Conservation (phyloP, 257 asterid species). For the Gentiana dahurica region DNA sequence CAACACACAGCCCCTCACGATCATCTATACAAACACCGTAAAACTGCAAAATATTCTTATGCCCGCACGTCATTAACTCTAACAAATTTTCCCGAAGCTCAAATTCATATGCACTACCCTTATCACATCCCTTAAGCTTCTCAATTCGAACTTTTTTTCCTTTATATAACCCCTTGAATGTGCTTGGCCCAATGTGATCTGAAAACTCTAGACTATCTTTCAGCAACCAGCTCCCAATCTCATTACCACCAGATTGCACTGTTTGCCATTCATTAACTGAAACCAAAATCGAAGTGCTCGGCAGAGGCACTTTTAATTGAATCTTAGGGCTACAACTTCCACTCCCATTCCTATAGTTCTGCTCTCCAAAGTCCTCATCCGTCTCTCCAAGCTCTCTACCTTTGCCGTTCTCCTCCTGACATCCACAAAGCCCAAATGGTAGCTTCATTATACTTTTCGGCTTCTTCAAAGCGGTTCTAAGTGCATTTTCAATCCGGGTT, state of each 20-base stretch:
- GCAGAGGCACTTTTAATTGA: constrained; percentile 55
- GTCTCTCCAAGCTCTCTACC: constrained; percentile 57
- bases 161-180: constrained; percentile 67
- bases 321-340: constrained; percentile 41
- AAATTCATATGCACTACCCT: constrained; percentile 80
- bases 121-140: constrained; percentile 94
- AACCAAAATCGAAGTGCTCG: constrained; percentile 46
- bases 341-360: constrained; percentile 41
- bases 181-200: constrained; percentile 62
- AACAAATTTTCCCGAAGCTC: constrained; percentile 64
- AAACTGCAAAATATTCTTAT: constrained; percentile 68
- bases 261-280: constrained; percentile 98
- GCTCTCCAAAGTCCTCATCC: constrained; percentile 60
- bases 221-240: constrained; percentile 68
- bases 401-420: constrained; percentile 71
- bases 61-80: constrained; percentile 95
- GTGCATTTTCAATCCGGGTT: constrained; percentile 68
- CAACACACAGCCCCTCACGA: constrained; percentile 73
- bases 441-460: constrained; percentile 69
- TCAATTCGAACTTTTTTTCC: constrained; percentile 74
- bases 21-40: constrained; percentile 75
- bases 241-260: constrained; percentile 54
- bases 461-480: constrained; percentile 61
- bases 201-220: constrained; percentile 56
- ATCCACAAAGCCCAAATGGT: constrained; percentile 89